A percentile compares a stretch with the other conserved stretches of the same genome.
phyloP scores from a whole-genome alignment of 257 asterid genomes.

The Primulina tabacum region DNA sequence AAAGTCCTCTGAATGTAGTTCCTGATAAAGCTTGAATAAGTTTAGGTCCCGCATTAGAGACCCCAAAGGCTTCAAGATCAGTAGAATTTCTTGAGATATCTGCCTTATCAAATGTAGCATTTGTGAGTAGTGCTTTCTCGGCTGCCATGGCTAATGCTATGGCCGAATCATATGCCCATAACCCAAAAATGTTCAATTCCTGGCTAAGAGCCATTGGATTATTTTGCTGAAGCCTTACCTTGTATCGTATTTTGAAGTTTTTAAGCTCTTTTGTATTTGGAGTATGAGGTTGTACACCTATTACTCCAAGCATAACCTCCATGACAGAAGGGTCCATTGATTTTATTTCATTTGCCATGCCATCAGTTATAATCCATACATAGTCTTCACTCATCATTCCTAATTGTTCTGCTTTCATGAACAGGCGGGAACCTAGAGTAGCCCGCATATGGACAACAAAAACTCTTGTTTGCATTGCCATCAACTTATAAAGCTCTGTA shows the following conservation, averaged over 20 bases:
- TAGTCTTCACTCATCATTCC: constrained; percentile 26
- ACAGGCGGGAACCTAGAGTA: constrained; percentile 20
- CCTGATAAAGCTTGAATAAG: constrained; percentile 10
- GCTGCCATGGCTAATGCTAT: constrained; percentile 25
- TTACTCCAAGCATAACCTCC: constrained; percentile 23
- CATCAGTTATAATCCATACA: constrained; percentile 25
- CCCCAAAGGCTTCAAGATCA: constrained; percentile 16
- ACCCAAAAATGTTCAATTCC: constrained; percentile 9
- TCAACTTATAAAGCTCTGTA: constrained; percentile 21
- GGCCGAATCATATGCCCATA: constrained; percentile 27
- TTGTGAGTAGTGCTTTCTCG: constrained; percentile 5
- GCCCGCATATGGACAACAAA: constrained; percentile 23
- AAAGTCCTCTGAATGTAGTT: constrained; percentile 16
- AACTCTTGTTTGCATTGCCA: constrained; percentile 24
- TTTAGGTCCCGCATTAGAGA: constrained; percentile 16
- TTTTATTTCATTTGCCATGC: constrained; percentile 4
- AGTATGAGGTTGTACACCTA: constrained; percentile 16
- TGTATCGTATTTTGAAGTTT: background rate
- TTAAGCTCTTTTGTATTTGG: constrained; percentile 19
- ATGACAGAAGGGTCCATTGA: background rate
- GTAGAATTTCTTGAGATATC: background rate
- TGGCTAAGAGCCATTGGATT: background rate
- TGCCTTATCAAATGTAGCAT: background rate
- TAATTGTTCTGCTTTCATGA: constrained; percentile 14
- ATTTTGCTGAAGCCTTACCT: background rate